Evolutionary conservation across 1,139 yeast genomes (phyloP), one percentile per base, ranked within the genome.

Genomic region (Suhomyces taliae): DNA sequence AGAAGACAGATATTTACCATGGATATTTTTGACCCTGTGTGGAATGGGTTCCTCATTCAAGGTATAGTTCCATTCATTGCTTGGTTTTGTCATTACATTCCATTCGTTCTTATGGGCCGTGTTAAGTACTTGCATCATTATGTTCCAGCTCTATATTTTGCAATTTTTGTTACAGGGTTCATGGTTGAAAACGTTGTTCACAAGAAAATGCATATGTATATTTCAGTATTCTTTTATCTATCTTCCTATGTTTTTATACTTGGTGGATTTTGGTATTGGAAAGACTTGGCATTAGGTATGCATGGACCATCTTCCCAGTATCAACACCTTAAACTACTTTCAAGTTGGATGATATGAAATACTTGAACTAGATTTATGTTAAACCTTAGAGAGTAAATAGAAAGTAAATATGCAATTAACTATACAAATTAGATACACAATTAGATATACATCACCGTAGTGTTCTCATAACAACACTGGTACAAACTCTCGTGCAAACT

Each of bases 61-160:
- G 76, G 72, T 1, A 44, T 70, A 7, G 48, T 68, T 7, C 74
- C 74, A 6, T 57, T 67, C 41, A 34, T 61, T 14, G 71, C 69
- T 2, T 69, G 72, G 72, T 9, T 63, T 24, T 51, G 67, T n/a
- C 71, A 69, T 45, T 69, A 59, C 46, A 43, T 58, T 31, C 74
- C 74, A 1, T 69, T 68, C 46, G 59, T 67, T 6, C 39, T 61
- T 15, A 69, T 69, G 74, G 69, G 69, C 7, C 53, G 74, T 34
- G 72, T 69, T 11, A 69, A 66, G 7, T 69, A 69, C 44, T 54
- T 69, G 34, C 74, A 69, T 52, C 74, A 69, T 47, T 69, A 69
- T 42, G 70, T 63, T 19, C 74, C 72, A 2, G 74, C 74, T 2
- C 55, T 62, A 34, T 69, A 66, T 49, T 69, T 69, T 52, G 71